A percentile compares a stretch with the other conserved stretches of the same genome.
Conservation (phyloP, 148 eudicot species). For the Spergularia marina region DNA sequence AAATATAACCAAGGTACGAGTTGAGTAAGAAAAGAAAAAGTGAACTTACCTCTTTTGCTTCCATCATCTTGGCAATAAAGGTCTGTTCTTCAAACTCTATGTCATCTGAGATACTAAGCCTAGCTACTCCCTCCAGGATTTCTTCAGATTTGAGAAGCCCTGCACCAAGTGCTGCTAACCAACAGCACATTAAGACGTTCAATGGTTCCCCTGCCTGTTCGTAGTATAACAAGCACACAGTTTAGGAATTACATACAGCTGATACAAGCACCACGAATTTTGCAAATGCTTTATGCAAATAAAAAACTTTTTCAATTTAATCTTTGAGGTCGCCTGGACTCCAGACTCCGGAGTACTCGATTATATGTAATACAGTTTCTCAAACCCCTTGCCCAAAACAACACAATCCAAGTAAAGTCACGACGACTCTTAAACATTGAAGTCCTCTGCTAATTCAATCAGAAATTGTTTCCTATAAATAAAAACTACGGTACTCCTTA, state of each 20-base stretch:
- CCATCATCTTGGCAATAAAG: slow-evolving; percentile 77
- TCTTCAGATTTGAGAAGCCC: slow-evolving; percentile 96
- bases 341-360: no score
- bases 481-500: no score
- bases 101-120: slow-evolving; percentile 75
- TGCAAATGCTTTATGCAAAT: not conserved
- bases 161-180: slow-evolving; percentile 96
- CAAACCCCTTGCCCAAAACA: no score
- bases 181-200: slow-evolving; percentile 78
- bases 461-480: no score
- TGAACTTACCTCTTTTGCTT: slow-evolving; percentile 76
- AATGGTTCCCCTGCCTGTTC: slow-evolving; percentile 70
- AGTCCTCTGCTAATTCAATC: no score
- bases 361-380: no score
- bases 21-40: not conserved
- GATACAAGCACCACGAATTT: not conserved
- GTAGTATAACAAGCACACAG: slow-evolving; percentile 8
- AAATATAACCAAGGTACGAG: not conserved
- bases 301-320: not conserved
- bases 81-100: slow-evolving; percentile 91
- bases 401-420: no score
- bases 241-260: not conserved
- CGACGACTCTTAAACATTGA: no score
- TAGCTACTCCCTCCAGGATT: slow-evolving; percentile 85
- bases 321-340: not conserved